A percentile compares a stretch with the other conserved stretches of the same genome.
phyloP scores from a whole-genome alignment of 2,329 filamentous ascomycete species.

The Trichocomaceae sp. region DNA sequence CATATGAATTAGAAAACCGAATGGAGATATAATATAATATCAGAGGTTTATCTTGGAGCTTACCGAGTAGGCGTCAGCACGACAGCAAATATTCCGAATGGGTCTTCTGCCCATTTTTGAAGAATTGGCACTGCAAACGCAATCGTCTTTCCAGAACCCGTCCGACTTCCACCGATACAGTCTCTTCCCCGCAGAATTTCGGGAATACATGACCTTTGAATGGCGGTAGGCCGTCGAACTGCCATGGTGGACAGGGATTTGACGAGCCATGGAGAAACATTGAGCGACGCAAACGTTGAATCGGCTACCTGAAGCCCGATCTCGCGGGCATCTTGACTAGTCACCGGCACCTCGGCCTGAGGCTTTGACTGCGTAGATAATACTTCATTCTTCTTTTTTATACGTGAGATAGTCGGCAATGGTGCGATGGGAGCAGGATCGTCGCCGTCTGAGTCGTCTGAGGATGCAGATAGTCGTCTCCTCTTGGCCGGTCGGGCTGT shows the following conservation, averaged over 20 bases:
- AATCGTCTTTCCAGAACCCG: conserved; percentile 94
- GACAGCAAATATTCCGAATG: conserved; percentile 81
- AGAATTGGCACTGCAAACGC: conserved; percentile 92
- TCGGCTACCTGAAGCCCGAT: conserved; percentile 39
- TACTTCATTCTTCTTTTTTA: conserved; percentile 33
- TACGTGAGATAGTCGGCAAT: conserved; percentile 35
- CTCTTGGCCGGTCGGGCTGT: conserved; percentile 31
- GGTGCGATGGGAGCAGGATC: conserved; percentile 20
- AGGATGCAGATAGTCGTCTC: conserved; percentile 34
- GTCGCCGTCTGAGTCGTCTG: conserved; percentile 29
- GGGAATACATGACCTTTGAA: conserved; percentile 88
- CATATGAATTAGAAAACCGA: background rate
- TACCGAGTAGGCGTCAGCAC: conserved; percentile 81
- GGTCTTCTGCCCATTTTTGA: conserved; percentile 88
- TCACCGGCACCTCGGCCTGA: conserved; percentile 27
- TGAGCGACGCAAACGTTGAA: conserved; percentile 62
- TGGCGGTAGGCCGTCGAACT: conserved; percentile 81
- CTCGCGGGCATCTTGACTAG: conserved; percentile 35
- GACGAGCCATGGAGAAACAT: conserved; percentile 80
- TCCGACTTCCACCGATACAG: conserved; percentile 90
- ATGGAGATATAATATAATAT: background rate
- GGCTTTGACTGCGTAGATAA: conserved; percentile 11
- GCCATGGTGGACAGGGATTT: conserved; percentile 69
- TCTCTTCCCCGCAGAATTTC: conserved; percentile 86
- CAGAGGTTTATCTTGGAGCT: background rate